phyloP scores from a whole-genome alignment of 2,329 filamentous ascomycete species.

The Penicillium italicum region DNA sequence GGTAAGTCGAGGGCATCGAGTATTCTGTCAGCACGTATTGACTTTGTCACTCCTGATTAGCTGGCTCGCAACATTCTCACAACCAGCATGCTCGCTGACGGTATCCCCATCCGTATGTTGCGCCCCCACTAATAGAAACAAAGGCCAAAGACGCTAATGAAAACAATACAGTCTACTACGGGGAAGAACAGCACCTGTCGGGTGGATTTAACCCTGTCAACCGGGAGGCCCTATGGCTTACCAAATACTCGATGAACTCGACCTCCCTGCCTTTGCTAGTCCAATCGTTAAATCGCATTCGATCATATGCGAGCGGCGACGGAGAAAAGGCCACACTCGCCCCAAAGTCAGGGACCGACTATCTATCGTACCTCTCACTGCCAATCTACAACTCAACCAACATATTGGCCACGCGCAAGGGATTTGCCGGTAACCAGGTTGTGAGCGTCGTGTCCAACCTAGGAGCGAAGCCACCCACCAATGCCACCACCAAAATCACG shows the following conservation, averaged over 20 bases:
- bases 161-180: slow-evolving; percentile 53
- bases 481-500: slow-evolving; percentile 6
- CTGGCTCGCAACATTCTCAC: slow-evolving; percentile 60
- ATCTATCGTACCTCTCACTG: slow-evolving; percentile 7
- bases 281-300: slow-evolving; percentile 10
- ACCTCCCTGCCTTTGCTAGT: slow-evolving; percentile 9
- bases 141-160: background rate
- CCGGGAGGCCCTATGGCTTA: slow-evolving; percentile 56
- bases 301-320: slow-evolving; percentile 9
- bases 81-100: slow-evolving; percentile 58
- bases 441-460: slow-evolving; percentile 10
- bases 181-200: slow-evolving; percentile 60
- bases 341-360: slow-evolving; percentile 5
- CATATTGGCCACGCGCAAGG: slow-evolving; percentile 11
- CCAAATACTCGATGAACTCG: slow-evolving; percentile 38
- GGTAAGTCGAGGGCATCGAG: slow-evolving; percentile 10
- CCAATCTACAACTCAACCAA: slow-evolving; percentile 11
- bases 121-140: background rate
- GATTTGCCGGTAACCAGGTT: slow-evolving; percentile 8
- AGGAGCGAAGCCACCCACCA: slow-evolving; percentile 5
- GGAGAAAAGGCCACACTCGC: slow-evolving; percentile 3
- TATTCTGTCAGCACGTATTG: background rate
- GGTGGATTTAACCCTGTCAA: slow-evolving; percentile 48
- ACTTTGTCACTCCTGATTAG: slow-evolving; percentile 8
- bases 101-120: slow-evolving; percentile 52